Conservation (phyloP, 371 early-diverging fungal genomes). For the Gilbertella persicaria region DNA sequence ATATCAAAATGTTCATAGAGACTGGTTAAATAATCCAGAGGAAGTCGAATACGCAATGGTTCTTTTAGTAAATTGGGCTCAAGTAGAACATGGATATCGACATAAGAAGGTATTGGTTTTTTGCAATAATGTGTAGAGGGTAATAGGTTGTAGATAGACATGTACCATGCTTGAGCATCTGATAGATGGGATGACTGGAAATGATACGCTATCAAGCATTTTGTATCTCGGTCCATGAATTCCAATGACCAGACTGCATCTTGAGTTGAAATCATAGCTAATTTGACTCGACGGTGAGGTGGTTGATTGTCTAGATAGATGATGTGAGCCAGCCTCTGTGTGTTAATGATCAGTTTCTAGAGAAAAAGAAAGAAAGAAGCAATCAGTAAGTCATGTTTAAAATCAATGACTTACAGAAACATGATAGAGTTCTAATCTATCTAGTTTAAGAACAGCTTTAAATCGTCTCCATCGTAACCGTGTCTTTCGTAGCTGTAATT, state of each 20-base stretch:
- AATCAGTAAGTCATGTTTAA: neutral
- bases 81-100: conserved; percentile 15
- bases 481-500: conserved; percentile 18
- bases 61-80: neutral
- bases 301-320: conserved; percentile 13
- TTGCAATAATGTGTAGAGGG: conserved; percentile 20
- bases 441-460: conserved; percentile 11
- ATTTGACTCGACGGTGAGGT: conserved; percentile 11
- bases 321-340: conserved; percentile 18
- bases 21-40: conserved; percentile 5
- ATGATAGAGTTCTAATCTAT: conserved; percentile 25
- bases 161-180: conserved; percentile 40
- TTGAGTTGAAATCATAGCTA: conserved; percentile 8
- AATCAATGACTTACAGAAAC: conserved; percentile 14
- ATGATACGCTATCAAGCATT: conserved; percentile 12
- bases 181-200: conserved; percentile 15
- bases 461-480: conserved; percentile 26
- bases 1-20: conserved; percentile 1
- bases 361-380: neutral
- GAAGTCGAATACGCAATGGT: conserved; percentile 9
- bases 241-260: conserved; percentile 21
- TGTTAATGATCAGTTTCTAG: conserved; percentile 10
- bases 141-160: conserved; percentile 32
- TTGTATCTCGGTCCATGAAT: conserved; percentile 11
- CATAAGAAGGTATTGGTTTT: conserved; percentile 14